Evolutionary conservation across 2,329 filamentous ascomycete species (phyloP), one percentile per base, ranked within the genome.

Genomic region (Sporothrix pseudoabietina): DNA sequence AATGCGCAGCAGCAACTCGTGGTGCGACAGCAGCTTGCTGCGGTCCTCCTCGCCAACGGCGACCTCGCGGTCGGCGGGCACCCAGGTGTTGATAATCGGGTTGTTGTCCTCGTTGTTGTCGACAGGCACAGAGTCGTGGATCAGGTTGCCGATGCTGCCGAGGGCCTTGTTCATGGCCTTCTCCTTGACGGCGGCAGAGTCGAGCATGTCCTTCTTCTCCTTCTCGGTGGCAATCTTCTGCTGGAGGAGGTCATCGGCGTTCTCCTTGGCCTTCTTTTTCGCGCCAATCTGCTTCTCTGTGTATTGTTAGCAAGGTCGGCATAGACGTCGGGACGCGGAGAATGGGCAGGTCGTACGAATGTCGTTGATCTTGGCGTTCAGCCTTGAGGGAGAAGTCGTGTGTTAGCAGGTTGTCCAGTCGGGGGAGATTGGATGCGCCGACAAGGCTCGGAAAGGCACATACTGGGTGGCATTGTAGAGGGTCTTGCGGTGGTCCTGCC

Each of bases 211-310:
- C 83, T 94, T 94, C 86, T 97, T 95, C 82, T 94, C 87, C 82
- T 92, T 91, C 79, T 94, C 91, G 5, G 74, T 71, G 54, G 70
- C 74, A 8, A 71, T n/a, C 74, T 97, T 98, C 81, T 95, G 86
- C 79, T 90, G 85, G 74, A 98, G 85, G 75, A 98, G 85, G 55
- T 94, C 92, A 77, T 89, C 89, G 55, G 94, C 94, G 81, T 95
- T 90, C 84, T 97, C 94, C 86, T 98, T 97, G 77, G 91, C 91
- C 90, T 97, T 97, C 85, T 97, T 97, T 87, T 95, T 97, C n/a
- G 74, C 72, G 47, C 74, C 76, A 55, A 77, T 77, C 47, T 76
- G 71, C 55, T 77, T 77, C 65, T 76, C 76, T 77, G 55, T 2
- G 14, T 12, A 6, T 1, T 57, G 55, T 47, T 19, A 57, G 72